These are phyloP conservation scores for Entomortierella lignicola DNA, from an alignment of 192 early-diverging fungal species.

Conservation along the genomic window DNA sequence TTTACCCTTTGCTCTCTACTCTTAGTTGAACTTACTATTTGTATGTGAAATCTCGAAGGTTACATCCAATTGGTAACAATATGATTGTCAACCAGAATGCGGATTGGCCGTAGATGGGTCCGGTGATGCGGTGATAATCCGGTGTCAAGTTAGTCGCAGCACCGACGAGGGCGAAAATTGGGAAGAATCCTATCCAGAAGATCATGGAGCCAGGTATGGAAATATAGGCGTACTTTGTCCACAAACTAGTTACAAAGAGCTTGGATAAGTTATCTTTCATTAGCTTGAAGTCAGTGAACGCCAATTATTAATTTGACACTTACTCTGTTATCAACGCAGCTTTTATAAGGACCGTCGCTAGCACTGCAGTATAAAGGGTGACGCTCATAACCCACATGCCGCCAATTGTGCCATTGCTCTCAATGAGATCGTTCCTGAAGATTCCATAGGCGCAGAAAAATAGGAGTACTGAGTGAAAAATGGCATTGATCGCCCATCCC, in stretches of 20 bases:
- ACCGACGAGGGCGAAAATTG: conserved; percentile 82
- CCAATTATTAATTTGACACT: neutral
- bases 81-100: conserved; percentile 91
- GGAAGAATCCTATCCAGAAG: conserved; percentile 90
- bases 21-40: conserved; percentile 83
- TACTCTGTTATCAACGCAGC: conserved; percentile 90
- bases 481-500: conserved; percentile 92
- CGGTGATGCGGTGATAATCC: conserved; percentile 79
- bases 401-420: conserved; percentile 75
- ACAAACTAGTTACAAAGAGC: conserved; percentile 64
- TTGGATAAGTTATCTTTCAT: neutral
- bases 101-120: conserved; percentile 72
- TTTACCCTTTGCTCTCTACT: too few species aligned
- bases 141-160: conserved; percentile 73
- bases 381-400: conserved; percentile 94
- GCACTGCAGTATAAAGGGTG: conserved; percentile 88
- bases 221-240: conserved; percentile 94
- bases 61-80: conserved; percentile 85
- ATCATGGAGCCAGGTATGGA: conserved; percentile 91
- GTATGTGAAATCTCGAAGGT: conserved; percentile 91
- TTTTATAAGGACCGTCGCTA: conserved; percentile 91
- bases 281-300: too few species aligned
- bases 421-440: conserved; percentile 76
- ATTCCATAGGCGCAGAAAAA: conserved; percentile 51
- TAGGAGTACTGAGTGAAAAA: conserved; percentile 89